Evolutionary conservation across 2,329 filamentous ascomycete species (phyloP).

Genomic region (Pyrenophora seminiperda): DNA sequence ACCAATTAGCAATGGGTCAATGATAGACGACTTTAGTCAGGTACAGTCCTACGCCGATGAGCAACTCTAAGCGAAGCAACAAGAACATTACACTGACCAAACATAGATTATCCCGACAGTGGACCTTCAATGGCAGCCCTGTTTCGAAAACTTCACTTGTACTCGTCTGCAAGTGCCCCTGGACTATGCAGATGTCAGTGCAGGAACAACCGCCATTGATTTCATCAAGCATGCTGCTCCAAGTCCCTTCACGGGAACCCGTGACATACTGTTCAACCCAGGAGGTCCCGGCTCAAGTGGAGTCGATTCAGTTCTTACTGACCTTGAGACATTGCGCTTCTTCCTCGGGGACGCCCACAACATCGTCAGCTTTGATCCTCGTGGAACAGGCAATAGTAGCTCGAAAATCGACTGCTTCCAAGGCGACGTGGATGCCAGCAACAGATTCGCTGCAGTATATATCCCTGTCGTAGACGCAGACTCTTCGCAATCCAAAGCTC

Average conservation of each 20-base stretch:
- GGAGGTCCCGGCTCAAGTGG: background rate
- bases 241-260: background rate
- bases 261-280: background rate
- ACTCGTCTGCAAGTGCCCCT: constrained; percentile 1
- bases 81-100: background rate
- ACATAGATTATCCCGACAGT: background rate
- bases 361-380: background rate
- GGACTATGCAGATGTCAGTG: background rate
- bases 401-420: background rate
- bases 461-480: background rate
- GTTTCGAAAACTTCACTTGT: constrained; percentile 1
- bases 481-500: background rate
- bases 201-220: background rate
- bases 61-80: background rate
- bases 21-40: background rate
- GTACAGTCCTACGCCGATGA: background rate
- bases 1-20: background rate
- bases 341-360: background rate
- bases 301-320: background rate
- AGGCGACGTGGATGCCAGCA: background rate
- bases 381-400: background rate
- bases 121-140: background rate
- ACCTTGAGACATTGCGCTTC: background rate
- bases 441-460: background rate
- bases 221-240: constrained; percentile 1